A percentile compares a stretch with the other conserved stretches of the same genome.
Conservation (phyloP, 2,329 filamentous ascomycete genomes). For the Aspergillus novofumigatus region DNA sequence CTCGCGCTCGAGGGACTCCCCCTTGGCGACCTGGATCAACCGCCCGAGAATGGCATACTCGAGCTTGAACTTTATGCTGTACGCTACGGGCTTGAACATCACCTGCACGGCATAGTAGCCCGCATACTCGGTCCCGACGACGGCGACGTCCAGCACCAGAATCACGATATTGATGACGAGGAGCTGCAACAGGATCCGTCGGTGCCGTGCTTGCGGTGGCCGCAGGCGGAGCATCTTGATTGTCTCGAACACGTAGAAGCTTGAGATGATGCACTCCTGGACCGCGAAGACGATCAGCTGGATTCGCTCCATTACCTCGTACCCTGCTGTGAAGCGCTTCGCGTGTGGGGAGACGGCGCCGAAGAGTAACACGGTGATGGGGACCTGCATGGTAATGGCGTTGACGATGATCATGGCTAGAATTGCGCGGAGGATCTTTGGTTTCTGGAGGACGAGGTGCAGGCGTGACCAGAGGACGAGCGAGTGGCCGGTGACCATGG, state of each 20-base stretch:
- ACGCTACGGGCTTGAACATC: constrained; percentile 33
- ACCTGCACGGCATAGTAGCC: constrained; percentile 36
- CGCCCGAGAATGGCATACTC: constrained; percentile 53
- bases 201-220: constrained; percentile 8
- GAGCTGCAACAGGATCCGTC: constrained; percentile 35
- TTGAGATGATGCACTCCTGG: constrained; percentile 50
- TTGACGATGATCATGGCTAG: constrained; percentile 43
- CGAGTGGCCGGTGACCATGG: constrained; percentile 44
- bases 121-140: constrained; percentile 38
- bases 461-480: constrained; percentile 46
- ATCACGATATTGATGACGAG: constrained; percentile 50
- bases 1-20: not conserved
- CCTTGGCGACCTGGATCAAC: constrained; percentile 27
- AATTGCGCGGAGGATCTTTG: constrained; percentile 31
- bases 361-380: constrained; percentile 37
- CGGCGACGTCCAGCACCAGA: constrained; percentile 41
- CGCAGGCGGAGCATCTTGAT: constrained; percentile 24
- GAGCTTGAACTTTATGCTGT: constrained; percentile 44
- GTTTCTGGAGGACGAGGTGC: constrained; percentile 39
- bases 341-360: constrained; percentile 24
- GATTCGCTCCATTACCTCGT: constrained; percentile 47
- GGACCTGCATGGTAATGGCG: constrained; percentile 37
- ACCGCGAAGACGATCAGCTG: constrained; percentile 52
- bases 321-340: constrained; percentile 25
- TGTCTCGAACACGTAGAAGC: constrained; percentile 49